These are phyloP conservation scores for Rhodotorula sp. DNA, from an alignment of 1,284 basidiomycete genomes.

Conservation along the genomic window DNA sequence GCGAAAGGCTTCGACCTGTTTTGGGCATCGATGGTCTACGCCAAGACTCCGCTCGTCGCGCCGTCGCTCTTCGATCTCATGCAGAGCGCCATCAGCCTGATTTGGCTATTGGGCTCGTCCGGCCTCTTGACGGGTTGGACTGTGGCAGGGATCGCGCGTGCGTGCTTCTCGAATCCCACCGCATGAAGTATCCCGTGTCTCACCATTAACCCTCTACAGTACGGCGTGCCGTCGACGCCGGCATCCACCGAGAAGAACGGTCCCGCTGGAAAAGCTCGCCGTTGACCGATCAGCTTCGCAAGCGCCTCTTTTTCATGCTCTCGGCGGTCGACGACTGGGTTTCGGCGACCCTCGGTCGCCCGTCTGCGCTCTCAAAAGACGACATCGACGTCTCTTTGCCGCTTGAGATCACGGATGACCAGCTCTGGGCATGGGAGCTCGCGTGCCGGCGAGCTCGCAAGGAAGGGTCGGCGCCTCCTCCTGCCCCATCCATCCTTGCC, in stretches of 20 bases:
- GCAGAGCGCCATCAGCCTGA: conserved; percentile 50
- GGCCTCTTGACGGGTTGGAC: conserved; percentile 25
- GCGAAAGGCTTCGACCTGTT: conserved; percentile 2
- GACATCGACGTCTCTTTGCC: conserved; percentile 76
- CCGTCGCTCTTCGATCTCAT: conserved; percentile 69
- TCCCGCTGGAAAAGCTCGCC: conserved; percentile 45
- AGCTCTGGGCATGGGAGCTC: conserved; percentile 29
- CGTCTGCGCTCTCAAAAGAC: conserved; percentile 78
- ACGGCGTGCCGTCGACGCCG: conserved; percentile 49
- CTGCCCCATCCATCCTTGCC: not conserved
- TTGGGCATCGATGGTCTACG: not conserved
- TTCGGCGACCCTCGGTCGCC: conserved; percentile 62
- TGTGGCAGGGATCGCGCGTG: conserved; percentile 29
- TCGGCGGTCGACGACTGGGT: conserved; percentile 28
- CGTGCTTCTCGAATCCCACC: not conserved
- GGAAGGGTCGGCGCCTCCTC: not conserved
- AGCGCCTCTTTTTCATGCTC: conserved; percentile 71
- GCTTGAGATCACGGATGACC: conserved; percentile 76
- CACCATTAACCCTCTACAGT: not conserved
- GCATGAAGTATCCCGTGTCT: not conserved
- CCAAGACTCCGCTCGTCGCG: not conserved
- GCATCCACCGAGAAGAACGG: conserved; percentile 52
- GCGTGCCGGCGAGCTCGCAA: not conserved
- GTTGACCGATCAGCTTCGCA: conserved; percentile 66
- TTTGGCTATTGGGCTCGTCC: conserved; percentile 22